Evolutionary conservation across 2,329 filamentous ascomycete species (phyloP).

Genomic region (Neoarthrinium moseri): DNA sequence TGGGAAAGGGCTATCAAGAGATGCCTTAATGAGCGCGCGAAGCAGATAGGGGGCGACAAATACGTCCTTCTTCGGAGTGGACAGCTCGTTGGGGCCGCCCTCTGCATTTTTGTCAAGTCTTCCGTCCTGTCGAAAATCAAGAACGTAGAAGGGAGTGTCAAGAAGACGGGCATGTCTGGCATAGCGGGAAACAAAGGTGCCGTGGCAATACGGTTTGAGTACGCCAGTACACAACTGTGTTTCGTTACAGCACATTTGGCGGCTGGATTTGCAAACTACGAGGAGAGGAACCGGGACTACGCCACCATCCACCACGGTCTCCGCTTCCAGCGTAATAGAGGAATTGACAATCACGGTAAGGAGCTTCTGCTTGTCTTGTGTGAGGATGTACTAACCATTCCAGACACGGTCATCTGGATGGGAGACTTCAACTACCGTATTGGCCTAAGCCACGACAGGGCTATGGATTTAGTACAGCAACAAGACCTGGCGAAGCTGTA

Average conservation of each 20-base stretch:
- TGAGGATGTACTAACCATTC: conserved; percentile 18
- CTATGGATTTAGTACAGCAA: conserved; percentile 70
- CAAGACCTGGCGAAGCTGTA: conserved; percentile 77
- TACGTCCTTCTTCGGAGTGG: conserved; percentile 91
- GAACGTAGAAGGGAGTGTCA: conserved; percentile 93
- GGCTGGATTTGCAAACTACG: conserved; percentile 94
- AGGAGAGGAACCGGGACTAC: conserved; percentile 93
- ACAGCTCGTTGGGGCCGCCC: conserved; percentile 88
- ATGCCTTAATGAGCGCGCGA: conserved; percentile 72
- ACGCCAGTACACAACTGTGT: conserved; percentile 87
- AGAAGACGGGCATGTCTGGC: conserved; percentile 91
- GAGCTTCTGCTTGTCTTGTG: not conserved
- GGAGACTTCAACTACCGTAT: conserved; percentile 99
- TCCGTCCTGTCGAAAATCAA: conserved; percentile 80
- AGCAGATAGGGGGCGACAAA: conserved; percentile 63
- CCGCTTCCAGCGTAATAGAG: conserved; percentile 84
- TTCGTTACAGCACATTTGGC: conserved; percentile 96
- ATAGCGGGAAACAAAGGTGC: conserved; percentile 98
- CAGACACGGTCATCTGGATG: conserved; percentile 82
- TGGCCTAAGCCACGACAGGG: conserved; percentile 75
- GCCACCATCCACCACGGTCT: conserved; percentile 83
- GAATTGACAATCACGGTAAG: conserved; percentile 85
- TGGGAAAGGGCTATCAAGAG: conserved; percentile 84
- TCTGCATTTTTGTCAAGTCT: conserved; percentile 86
- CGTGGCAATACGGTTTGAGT: conserved; percentile 93